phyloP scores from a whole-genome alignment of 2,329 filamentous ascomycete genomes.

The Fonsecaea multimorphosa region DNA sequence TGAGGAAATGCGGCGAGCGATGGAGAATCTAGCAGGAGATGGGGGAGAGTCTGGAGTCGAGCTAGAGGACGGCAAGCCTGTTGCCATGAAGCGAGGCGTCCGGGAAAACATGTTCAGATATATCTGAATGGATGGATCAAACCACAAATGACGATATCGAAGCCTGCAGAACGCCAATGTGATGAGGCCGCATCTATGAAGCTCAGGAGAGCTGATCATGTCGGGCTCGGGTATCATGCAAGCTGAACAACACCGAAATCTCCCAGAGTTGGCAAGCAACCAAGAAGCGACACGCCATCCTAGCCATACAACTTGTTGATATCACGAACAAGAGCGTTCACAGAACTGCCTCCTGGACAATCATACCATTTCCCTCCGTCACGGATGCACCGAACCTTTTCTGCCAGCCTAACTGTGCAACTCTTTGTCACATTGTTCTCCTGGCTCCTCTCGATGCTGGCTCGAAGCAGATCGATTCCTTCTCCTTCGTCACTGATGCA shows the following conservation, averaged over 20 bases:
- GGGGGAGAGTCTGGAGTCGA: slow-evolving; percentile 75
- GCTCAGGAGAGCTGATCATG: not conserved
- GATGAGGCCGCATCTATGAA: not conserved
- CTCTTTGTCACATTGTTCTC: slow-evolving; percentile 71
- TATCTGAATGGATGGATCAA: slow-evolving; percentile 30
- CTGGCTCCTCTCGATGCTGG: slow-evolving; percentile 59
- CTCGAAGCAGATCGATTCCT: slow-evolving; percentile 52
- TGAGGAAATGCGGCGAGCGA: slow-evolving; percentile 67
- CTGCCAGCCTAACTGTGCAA: slow-evolving; percentile 79
- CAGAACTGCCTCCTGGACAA: slow-evolving; percentile 45
- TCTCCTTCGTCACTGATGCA: slow-evolving; percentile 71
- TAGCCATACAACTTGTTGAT: slow-evolving; percentile 71
- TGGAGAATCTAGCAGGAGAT: slow-evolving; percentile 71
- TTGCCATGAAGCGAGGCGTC: slow-evolving; percentile 74
- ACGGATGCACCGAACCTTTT: slow-evolving; percentile 81
- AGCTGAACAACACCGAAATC: slow-evolving; percentile 9
- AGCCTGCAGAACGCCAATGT: not conserved
- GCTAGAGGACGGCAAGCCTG: slow-evolving; percentile 75
- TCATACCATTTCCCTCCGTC: slow-evolving; percentile 66
- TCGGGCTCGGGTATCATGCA: slow-evolving; percentile 30
- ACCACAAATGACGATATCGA: not conserved
- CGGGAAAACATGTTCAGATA: slow-evolving; percentile 74
- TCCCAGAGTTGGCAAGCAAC: not conserved
- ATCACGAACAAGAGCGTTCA: slow-evolving; percentile 72
- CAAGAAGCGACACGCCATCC: slow-evolving; percentile 41